A percentile compares a stretch with the other conserved stretches of the same genome.
These are phyloP conservation scores for Pseudomassariella vexata DNA, from an alignment of 2,329 filamentous ascomycete genomes.

Conservation along the genomic window DNA sequence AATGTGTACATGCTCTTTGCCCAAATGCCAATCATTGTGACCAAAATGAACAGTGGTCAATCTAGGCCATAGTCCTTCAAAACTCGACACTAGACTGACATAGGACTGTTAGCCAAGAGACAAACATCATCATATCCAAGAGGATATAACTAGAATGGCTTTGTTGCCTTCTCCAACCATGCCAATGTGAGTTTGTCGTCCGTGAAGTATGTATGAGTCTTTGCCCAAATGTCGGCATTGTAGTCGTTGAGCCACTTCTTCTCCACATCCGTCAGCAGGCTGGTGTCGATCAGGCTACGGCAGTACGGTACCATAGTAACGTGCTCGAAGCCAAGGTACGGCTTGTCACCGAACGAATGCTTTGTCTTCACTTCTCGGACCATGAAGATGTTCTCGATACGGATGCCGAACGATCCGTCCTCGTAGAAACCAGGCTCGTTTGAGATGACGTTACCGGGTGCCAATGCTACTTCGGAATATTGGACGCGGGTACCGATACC, in stretches of 20 bases:
- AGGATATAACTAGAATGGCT: conserved; percentile 40
- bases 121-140: conserved; percentile 1
- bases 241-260: conserved; percentile 84
- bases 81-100: background rate
- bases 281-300: conserved; percentile 74
- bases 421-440: conserved; percentile 98
- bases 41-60: no score
- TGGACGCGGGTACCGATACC: conserved; percentile 90
- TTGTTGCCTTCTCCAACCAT: conserved; percentile 88
- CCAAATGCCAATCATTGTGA: no score
- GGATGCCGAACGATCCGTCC: conserved; percentile 88
- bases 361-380: conserved; percentile 83
- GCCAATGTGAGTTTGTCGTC: conserved; percentile 63
- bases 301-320: conserved; percentile 97
- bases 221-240: conserved; percentile 73
- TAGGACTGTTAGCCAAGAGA: background rate
- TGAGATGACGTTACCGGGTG: conserved; percentile 90
- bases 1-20: no score
- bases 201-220: conserved; percentile 73
- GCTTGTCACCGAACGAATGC: conserved; percentile 86
- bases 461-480: conserved; percentile 83
- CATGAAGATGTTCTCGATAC: conserved; percentile 94
- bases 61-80: no score
- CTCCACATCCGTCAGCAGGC: conserved; percentile 66
- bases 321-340: conserved; percentile 91